Base-by-base conservation (phyloP, 345 rosid species). In the Dipteronia dyeriana region DNA sequence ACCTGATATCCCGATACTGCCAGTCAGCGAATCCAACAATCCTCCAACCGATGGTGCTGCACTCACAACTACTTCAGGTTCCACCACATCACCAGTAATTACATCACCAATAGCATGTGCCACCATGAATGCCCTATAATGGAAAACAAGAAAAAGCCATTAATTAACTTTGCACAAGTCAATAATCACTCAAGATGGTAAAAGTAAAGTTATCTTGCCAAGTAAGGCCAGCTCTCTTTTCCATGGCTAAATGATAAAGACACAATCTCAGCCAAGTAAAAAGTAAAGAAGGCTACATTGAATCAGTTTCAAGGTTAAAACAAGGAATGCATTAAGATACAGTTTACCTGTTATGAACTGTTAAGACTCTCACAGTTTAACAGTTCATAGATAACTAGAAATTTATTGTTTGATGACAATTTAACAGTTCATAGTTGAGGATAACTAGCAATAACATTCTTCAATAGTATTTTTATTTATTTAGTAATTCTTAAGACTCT, bases 11-110 rank as follows among this genome's bases (percentile, higher is more conserved):
- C 98, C 99, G 70, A 93, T 91, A 82, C 96, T 93, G 62, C 99
- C 98, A 65, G 98, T 95, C 51, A 95, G 83, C n/a, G 99, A 93
- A 85, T 95, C 99, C 79, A 95, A 87, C 87, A 95, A 77, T 16
- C 98, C 98, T 29, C 97, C 99, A 60, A 93, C 98, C 3, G 95
- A 91, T 26, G 97, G 94, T 62, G 97, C 82, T 12, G 84, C 82
- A 81, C 76, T 89, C 41, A 85, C 94, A 78, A 93, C 85, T 82
- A 93, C 95, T 82, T 95, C 99, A 75, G 97, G 97, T 77, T 95
- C 99, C 3, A 82, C 83, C 13, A 82, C 79, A 81, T 95, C 99
- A 45, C 98, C 95, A 61, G 92, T 84, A 80, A 95, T 70, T 75
- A 92, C 74, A 75, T 95, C 99, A 71, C 94, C 96, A 79, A 95